Percentiles rank a stretch among this genome's conserved stretches.
Evolutionary conservation across 163 green algal species (phyloP).

Genomic region (Botryococcus braunii): DNA sequence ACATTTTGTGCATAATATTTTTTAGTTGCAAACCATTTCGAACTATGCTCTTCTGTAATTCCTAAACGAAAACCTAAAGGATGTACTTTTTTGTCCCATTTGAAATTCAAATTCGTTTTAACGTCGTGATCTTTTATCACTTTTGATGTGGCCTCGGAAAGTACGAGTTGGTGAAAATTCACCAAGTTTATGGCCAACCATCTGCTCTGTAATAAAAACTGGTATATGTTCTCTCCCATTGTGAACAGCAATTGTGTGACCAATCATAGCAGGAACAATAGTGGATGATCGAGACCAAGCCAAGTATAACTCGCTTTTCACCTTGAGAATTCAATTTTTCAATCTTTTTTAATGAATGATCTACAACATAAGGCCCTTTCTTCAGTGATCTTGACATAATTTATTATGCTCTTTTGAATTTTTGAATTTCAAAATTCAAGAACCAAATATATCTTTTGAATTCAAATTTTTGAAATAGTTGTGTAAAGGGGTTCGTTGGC

Average conservation of each 20-base stretch:
- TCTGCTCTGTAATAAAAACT: conserved; percentile 18
- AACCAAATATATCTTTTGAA: too few relatives aligned
- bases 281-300: conserved; percentile 53
- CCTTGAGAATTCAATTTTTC: conserved; percentile 38
- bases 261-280: conserved; percentile 42
- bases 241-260: conserved; percentile 29
- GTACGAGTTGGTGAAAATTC: conserved; percentile 51
- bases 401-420: too few relatives aligned
- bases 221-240: conserved; percentile 16
- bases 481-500: too few relatives aligned
- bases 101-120: conserved; percentile 20
- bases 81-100: conserved; percentile 41
- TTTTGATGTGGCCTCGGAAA: conserved; percentile 48
- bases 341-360: conserved; percentile 57
- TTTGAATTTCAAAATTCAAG: too few relatives aligned
- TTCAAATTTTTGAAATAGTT: too few relatives aligned
- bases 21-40: conserved; percentile 33
- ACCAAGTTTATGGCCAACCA: conserved; percentile 28
- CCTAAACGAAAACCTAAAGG: conserved; percentile 35
- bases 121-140: conserved; percentile 47
- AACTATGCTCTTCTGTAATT: conserved; percentile 38
- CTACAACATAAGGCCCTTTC: conserved; percentile 58
- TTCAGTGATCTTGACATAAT: conserved; percentile 60
- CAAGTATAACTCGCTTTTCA: conserved; percentile 44
- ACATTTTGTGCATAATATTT: conserved; percentile 38